Evolutionary conservation across 2,329 filamentous ascomycete species (phyloP).

Genomic region (Coniochaeta hoffmannii): DNA sequence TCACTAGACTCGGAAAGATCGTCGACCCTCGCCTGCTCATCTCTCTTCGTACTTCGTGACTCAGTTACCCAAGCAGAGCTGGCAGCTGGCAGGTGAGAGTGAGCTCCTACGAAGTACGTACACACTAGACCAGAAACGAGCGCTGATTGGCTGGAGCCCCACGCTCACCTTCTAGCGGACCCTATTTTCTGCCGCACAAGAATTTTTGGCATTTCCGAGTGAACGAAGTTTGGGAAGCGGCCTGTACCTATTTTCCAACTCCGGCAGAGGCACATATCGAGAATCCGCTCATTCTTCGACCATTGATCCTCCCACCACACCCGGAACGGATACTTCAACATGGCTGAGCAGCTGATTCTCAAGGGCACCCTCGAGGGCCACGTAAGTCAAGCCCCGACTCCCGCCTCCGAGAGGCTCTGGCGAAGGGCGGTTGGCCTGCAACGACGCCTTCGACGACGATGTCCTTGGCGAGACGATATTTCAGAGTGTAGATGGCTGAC

Average conservation of each 20-base stretch:
- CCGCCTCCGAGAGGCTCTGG: constrained; percentile 13
- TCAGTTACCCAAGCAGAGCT: no score
- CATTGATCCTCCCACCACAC: constrained; percentile 32
- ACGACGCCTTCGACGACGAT: constrained; percentile 7
- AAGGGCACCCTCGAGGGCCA: constrained; percentile 98
- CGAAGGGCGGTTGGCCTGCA: not conserved
- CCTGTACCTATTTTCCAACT: constrained; percentile 20
- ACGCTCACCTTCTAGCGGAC: constrained; percentile 28
- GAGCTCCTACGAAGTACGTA: no score
- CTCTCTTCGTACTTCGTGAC: no score
- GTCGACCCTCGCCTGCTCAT: no score
- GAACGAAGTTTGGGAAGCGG: constrained; percentile 12
- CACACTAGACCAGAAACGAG: no score
- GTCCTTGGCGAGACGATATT: not conserved
- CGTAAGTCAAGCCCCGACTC: constrained; percentile 42
- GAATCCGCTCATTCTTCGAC: constrained; percentile 24
- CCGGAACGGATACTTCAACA: constrained; percentile 39
- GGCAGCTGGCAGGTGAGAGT: constrained; percentile 11
- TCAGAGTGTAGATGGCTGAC: constrained; percentile 15
- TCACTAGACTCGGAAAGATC: no score
- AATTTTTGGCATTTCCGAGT: constrained; percentile 32
- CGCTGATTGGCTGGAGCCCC: constrained; percentile 21
- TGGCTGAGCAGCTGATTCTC: constrained; percentile 93
- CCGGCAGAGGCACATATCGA: constrained; percentile 14
- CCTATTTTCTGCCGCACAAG: constrained; percentile 47